These are phyloP conservation scores for Xerocomellus amylosporus DNA, from an alignment of 768 basidiomycete species.

Conservation along the genomic window DNA sequence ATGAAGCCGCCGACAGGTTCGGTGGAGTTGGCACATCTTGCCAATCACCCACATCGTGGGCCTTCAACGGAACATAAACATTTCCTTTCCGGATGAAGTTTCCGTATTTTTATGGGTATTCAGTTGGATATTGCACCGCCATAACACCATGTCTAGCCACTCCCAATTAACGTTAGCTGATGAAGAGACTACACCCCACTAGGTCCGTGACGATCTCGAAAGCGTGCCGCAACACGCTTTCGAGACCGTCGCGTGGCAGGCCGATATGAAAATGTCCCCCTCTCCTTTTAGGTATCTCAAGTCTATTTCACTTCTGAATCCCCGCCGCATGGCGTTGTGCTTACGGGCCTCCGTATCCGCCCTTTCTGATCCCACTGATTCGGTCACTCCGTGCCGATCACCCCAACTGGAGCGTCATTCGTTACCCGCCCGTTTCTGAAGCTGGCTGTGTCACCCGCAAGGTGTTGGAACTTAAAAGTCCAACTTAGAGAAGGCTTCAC, in stretches of 20 bases:
- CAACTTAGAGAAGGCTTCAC: neutral
- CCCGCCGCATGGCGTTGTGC: neutral
- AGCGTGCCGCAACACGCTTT: neutral
- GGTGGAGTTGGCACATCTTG: neutral
- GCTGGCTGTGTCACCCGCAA: conserved; percentile 22
- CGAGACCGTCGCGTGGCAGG: neutral
- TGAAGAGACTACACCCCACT: neutral
- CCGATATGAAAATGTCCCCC: neutral
- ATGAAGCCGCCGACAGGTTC: conserved; percentile 6
- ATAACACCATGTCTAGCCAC: neutral
- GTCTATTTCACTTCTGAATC: neutral
- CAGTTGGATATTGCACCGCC: neutral
- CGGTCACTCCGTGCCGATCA: neutral
- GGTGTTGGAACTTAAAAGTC: conserved; percentile 9
- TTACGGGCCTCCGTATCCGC: neutral
- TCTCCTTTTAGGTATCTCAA: neutral
- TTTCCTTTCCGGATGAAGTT: neutral
- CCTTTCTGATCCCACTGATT: neutral
- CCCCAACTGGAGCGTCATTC: neutral
- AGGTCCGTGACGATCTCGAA: neutral
- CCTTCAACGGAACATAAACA: neutral
- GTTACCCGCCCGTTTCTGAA: neutral
- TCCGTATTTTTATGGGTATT: neutral
- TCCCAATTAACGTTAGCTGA: neutral
- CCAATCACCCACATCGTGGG: conserved; percentile 2